Conservation (phyloP, 768 basidiomycete genomes). For the Cyclocybe aegerita region DNA sequence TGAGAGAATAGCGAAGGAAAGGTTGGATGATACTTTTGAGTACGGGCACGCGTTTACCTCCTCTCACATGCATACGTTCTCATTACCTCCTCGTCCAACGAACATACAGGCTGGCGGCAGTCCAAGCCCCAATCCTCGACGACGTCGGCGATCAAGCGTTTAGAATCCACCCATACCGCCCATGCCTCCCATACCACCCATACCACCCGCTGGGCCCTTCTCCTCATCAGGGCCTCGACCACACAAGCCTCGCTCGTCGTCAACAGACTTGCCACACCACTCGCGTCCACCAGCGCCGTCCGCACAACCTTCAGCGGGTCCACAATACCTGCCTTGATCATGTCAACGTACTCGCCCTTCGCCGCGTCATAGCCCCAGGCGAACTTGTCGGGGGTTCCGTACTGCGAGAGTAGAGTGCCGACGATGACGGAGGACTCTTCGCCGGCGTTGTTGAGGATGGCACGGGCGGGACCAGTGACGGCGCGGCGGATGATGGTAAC, state of each 20-base stretch:
- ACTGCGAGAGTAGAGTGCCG: constrained; percentile 73
- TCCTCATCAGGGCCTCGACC: constrained; percentile 89
- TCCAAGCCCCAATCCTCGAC: no score
- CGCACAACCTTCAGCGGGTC: constrained; percentile 96
- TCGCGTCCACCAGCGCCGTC: constrained; percentile 89
- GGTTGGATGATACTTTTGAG: no score
- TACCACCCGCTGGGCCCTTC: constrained; percentile 43
- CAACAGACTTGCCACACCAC: constrained; percentile 90
- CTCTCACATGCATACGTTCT: no score
- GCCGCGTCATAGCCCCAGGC: constrained; percentile 88
- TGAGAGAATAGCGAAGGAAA: no score
- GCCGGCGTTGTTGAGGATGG: constrained; percentile 91
- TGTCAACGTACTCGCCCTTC: constrained; percentile 91
- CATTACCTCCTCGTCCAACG: no score
- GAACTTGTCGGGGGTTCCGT: constrained; percentile 76
- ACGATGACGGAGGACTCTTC: constrained; percentile 94
- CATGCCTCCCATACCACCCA: constrained; percentile 45
- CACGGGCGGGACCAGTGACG: constrained; percentile 77
- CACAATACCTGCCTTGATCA: constrained; percentile 92
- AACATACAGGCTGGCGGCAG: no score
- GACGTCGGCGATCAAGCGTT: background rate
- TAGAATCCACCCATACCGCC: constrained; percentile 31
- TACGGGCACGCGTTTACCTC: no score
- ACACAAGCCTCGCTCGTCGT: constrained; percentile 93
- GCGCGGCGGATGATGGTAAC: constrained; percentile 91